Base-by-base conservation (phyloP, 2,329 filamentous ascomycete species). In the Cladophialophora bantiana region DNA sequence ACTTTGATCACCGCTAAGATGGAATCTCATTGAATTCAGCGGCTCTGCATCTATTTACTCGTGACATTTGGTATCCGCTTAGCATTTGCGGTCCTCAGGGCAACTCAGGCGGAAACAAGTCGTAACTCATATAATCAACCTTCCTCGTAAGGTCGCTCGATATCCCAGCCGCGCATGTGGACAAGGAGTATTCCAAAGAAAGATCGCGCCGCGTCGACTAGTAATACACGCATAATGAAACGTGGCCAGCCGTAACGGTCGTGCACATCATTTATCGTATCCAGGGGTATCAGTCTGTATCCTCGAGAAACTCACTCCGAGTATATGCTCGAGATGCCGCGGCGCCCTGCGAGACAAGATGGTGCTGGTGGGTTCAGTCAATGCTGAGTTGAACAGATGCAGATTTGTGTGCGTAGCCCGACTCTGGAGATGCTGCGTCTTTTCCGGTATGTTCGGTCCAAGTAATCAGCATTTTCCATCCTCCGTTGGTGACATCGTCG, bases 371-470 rank as follows among this genome's bases (percentile, higher is more conserved):
- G 31, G 15, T 57, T 65, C 36, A 65, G n/a, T 36, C 50, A 42
- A 61, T n/a, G 52, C 40, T 48, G 48, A 69, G 56, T 48, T 66
- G 50, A 7, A 70, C 65, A 58, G 52, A 65, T 10, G 70, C 67
- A 31, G 70, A 59, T 42, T 71, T 67, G 15, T 68, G 69, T 7
- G 65, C 65, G 59, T 77, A 77, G 42, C 75, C 75, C 59, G 73
- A 73, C 9, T 62, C 62, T 9, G 70, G 60, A 9, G 62, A 64
- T 1, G 69, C 69, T 1, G 75, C 72, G 56, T 75, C 68, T 40
- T 70, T 35, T 9, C 73, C 74, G 13, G 75, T 77, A 18, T 75
- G 74, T 61, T 73, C 71, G 9, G 75, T 75, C 75, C 75, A 77
- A 58, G 71, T 75, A 31, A 76, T 68, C 55, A 77, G 61, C 67